Evolutionary conservation across 1,284 basidiomycete species (phyloP), one percentile per base, ranked within the genome.

Genomic region (Microbotryum saponariae): DNA sequence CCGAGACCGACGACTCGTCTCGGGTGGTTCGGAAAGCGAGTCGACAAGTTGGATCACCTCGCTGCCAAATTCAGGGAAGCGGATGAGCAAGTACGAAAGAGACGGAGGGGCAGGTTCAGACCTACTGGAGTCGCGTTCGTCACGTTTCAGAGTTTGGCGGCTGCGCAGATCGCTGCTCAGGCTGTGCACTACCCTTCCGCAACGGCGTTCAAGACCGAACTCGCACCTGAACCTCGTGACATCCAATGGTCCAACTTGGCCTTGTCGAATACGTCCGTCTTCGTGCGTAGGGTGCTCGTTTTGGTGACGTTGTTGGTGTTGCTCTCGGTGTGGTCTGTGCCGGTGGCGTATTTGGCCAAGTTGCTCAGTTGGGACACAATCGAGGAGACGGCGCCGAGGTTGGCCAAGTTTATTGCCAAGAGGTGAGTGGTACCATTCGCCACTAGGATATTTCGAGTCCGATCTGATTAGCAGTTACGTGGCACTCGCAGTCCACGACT

Each of bases 81-180:
- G 2, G 90, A 96, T 73, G 88, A 90, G 48, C 78, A 82, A 14
- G 88, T 78, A 74, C 82, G 81, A 71, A 82, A 82, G 71, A 77
- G 88, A 55, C 77, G 81, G 56, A 76, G 77, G 14, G 85, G 85
- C 8, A 86, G 83, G 70, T 93, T 90, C 27, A 85, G 82, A 66
- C 81, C 89, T 1, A 88, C 88, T 0, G 84, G 87, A 61, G 83
- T 85, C 9, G 94, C 91, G 0, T 98, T 97, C 73, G 89, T 97
- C n/a, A 97, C 94, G 0, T 97, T 98, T 70, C 89, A 94, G 75
- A 88, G 89, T 72, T 91, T 93, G 81, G 88, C 89, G 3, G 86
- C 86, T 71, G 90, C 92, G 85, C 93, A 98, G 86, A 86, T 89
- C 50, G 91, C 91, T 1, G 81, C 88, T 4, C 94, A 97, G 76